Base-by-base conservation (phyloP, 306 rosid species). In the Prunus dulcis region DNA sequence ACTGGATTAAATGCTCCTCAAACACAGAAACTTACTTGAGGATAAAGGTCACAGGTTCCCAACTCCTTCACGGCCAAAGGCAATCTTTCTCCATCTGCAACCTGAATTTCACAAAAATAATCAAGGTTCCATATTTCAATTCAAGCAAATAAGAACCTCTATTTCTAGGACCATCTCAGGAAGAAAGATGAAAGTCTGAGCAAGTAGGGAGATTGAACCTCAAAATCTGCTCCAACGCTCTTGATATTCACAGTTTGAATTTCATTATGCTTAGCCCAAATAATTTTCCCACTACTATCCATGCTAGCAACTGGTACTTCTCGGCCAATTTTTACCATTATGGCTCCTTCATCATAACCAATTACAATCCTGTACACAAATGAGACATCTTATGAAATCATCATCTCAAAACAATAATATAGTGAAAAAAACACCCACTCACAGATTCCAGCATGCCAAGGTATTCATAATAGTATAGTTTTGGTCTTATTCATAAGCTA, bases 211-310 rank as follows among this genome's bases (percentile, higher is more conserved):
- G 77, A 67, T 56, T 88, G 84, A 84, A 96, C 99, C 94, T 92
- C 96, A 67, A 62, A 76, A 82, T 92, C 96, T 78, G 90, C 91
- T 82, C 96, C 97, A 23, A 91, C 94, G 68, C 96, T 96, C 81
- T 89, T 93, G 78, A 93, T 93, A 80, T 96, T 96, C 83, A 89
- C 99, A 30, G 91, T 93, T 83, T 92, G 99, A 73, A 93, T 91
- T 87, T 96, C 99, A 76, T 95, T 95, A 72, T 95, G 97, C 93
- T 95, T 95, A 69, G 99, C 90, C 99, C 97, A 96, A 71, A 96
- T 93, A 65, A 95, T 86, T 84, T 92, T 96, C 71, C 99, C 98
- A 69, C 96, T 80, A 80, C 84, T 92, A 82, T 96, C 99, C 98
- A 96, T 96, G 86, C 99, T 96, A 74, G 89, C 97, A 52, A 96